Conservation (phyloP, 345 rosid genomes). For the Turnera subulata region DNA sequence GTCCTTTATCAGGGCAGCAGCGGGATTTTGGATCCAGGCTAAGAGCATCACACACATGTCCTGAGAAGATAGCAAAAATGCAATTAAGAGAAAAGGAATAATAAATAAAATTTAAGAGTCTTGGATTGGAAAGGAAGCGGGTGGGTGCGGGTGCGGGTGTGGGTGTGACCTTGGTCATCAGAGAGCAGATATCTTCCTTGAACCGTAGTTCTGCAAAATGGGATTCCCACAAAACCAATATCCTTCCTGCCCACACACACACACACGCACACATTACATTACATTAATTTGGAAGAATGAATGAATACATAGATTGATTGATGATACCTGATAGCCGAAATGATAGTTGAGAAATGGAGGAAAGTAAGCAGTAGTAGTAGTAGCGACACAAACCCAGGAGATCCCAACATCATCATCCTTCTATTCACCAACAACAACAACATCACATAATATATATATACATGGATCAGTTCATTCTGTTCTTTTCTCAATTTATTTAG, state of each 20-base stretch:
- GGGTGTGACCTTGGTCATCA: slow-evolving; percentile 61
- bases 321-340: slow-evolving; percentile 1
- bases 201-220: slow-evolving; percentile 64
- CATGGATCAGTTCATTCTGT: no score
- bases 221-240: slow-evolving; percentile 43
- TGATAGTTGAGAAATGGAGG: neutral
- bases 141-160: no score
- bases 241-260: slow-evolving; percentile 40
- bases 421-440: no score
- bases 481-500: no score
- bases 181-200: slow-evolving; percentile 85
- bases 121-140: no score
- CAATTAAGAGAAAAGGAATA: neutral
- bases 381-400: no score
- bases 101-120: no score
- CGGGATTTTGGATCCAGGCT: slow-evolving; percentile 69
- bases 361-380: neutral
- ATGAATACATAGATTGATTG: no score
- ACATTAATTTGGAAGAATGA: neutral
- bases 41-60: slow-evolving; percentile 81
- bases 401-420: no score
- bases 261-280: no score
- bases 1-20: slow-evolving; percentile 79
- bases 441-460: no score
- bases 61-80: slow-evolving; percentile 26